Evolutionary conservation across 2,329 filamentous ascomycete species (phyloP).

Genomic region (Phialophora macrospora): DNA sequence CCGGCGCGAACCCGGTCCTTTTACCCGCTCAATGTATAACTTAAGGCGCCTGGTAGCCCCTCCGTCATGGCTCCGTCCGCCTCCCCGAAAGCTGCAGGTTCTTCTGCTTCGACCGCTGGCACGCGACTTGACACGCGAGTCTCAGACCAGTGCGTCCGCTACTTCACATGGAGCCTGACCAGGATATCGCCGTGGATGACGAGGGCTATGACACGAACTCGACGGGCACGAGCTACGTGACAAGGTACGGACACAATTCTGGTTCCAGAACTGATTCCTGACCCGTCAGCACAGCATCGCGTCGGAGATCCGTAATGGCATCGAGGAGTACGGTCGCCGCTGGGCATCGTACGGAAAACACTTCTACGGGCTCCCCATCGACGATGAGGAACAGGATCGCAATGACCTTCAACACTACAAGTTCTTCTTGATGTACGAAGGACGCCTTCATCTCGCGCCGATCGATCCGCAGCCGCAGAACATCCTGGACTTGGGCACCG

Average conservation of each 20-base stretch:
- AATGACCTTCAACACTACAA: conserved; percentile 22
- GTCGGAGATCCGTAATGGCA: conserved; percentile 28
- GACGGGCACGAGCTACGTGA: conserved; percentile 18
- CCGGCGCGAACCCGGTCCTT: background rate
- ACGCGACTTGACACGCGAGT: background rate
- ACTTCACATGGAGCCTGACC: conserved; percentile 18
- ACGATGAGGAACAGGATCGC: conserved; percentile 26
- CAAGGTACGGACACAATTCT: conserved; percentile 8
- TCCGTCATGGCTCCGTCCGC: background rate
- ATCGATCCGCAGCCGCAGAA: conserved; percentile 13
- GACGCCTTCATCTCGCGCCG: conserved; percentile 10
- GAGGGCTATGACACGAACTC: conserved; percentile 18
- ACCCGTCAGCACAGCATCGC: conserved; percentile 20
- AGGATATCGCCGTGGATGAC: conserved; percentile 9
- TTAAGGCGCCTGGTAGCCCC: background rate
- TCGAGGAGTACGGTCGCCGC: conserved; percentile 28
- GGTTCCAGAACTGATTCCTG: background rate
- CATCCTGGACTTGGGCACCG: conserved; percentile 33
- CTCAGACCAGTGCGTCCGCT: background rate
- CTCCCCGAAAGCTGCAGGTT: background rate
- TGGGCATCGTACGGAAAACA: conserved; percentile 30
- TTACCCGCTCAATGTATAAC: background rate
- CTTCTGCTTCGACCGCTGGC: background rate
- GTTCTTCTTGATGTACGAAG: conserved; percentile 38
- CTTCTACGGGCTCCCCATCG: conserved; percentile 31